Percentiles rank a stretch among this genome's conserved stretches.
Conservation (phyloP, 345 rosid species). For the Brassica cretica region DNA sequence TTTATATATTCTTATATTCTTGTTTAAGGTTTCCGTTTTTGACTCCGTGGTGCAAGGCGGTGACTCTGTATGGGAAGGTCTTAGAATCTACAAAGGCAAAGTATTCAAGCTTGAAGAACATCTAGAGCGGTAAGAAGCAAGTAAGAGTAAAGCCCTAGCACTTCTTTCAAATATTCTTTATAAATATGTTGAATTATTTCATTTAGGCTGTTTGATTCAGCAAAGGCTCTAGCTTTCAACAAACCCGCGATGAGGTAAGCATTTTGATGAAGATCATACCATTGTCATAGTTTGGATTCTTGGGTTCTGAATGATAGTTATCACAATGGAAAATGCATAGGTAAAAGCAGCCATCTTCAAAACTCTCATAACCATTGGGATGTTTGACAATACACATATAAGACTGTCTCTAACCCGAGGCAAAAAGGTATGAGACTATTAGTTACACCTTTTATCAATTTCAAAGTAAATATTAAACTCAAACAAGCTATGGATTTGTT, state of each 20-base stretch:
- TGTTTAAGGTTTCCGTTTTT: conserved; percentile 74
- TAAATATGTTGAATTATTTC: neutral
- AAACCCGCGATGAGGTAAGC: conserved; percentile 68
- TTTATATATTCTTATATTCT: neutral
- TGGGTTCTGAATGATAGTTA: neutral
- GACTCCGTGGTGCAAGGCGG: conserved; percentile 94
- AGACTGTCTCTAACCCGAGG: conserved; percentile 88
- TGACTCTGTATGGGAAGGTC: conserved; percentile 89
- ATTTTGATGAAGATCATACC: neutral
- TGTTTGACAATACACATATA: conserved; percentile 86
- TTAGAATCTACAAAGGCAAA: conserved; percentile 64
- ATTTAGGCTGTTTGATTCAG: conserved; percentile 77
- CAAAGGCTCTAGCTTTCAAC: conserved; percentile 85
- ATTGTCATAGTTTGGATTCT: neutral
- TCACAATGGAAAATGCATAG: conserved; percentile 33
- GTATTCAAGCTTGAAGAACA: conserved; percentile 86
- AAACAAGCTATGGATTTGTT: conserved; percentile 10
- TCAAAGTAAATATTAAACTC: neutral
- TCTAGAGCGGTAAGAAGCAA: conserved; percentile 63
- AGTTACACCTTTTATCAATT: neutral
- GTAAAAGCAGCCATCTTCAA: conserved; percentile 77
- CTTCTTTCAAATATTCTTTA: neutral
- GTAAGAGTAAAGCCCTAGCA: neutral
- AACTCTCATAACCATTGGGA: conserved; percentile 78
- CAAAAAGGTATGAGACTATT: conserved; percentile 51